phyloP scores from a whole-genome alignment of 1,284 basidiomycete genomes.

The Sporisorium sorghi region DNA sequence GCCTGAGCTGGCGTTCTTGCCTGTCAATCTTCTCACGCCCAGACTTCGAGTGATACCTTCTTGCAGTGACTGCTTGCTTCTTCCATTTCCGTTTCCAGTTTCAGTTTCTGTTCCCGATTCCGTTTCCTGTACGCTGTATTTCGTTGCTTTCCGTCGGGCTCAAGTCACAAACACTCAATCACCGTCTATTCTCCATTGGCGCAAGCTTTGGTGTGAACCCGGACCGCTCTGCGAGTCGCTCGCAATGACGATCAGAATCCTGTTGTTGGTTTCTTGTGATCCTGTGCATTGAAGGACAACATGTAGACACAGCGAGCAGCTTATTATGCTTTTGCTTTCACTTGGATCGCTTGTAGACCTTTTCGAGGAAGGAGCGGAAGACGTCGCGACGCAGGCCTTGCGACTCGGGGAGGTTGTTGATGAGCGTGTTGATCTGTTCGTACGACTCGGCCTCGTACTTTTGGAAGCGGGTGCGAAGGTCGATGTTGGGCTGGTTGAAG shows the following conservation, averaged over 20 bases:
- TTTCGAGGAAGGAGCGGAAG: conserved; percentile 85
- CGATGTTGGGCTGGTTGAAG: conserved; percentile 80
- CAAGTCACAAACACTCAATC: not conserved
- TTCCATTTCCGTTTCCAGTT: not conserved
- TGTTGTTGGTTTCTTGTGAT: conserved; percentile 1
- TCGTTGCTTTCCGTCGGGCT: not conserved
- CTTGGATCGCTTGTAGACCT: conserved; percentile 81
- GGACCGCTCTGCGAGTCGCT: not conserved
- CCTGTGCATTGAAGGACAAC: not conserved
- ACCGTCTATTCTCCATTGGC: not conserved
- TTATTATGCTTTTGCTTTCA: too few relatives aligned
- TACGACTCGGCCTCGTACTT: conserved; percentile 84
- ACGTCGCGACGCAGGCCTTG: conserved; percentile 78
- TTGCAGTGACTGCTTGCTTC: conserved; percentile 1
- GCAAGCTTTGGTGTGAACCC: not conserved
- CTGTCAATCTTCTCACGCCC: not conserved
- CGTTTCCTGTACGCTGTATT: not conserved
- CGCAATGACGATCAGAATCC: not conserved
- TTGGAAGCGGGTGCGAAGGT: conserved; percentile 75
- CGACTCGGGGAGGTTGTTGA: conserved; percentile 61
- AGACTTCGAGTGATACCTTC: conserved; percentile 1
- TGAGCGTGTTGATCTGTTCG: conserved; percentile 69
- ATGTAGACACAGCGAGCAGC: not conserved
- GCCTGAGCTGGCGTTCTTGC: conserved; percentile 4
- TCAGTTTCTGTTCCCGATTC: not conserved